These are phyloP conservation scores for Monosporozyma yasuniensis DNA, from an alignment of 805 yeast species.

Conservation along the genomic window DNA sequence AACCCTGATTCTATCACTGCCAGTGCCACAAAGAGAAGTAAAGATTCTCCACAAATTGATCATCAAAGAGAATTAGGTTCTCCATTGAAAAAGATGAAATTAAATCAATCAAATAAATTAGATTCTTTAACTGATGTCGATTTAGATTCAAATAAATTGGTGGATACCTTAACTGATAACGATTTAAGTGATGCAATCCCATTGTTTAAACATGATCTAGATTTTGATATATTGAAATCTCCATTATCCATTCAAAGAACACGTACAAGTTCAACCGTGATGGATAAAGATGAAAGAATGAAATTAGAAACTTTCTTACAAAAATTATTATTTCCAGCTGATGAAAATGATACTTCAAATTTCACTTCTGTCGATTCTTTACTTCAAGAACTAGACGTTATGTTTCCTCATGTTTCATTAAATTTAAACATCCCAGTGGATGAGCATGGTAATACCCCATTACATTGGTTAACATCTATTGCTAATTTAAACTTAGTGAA, in stretches of 20 bases:
- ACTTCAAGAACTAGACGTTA: conserved; percentile 18
- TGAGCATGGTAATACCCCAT: conserved; percentile 83
- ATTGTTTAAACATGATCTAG: conserved; percentile 14
- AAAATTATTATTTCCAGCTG: conserved; percentile 22
- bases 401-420: conserved; percentile 27
- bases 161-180: background rate
- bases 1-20: background rate
- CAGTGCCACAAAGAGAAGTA: conserved; percentile 4
- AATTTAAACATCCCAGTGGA: conserved; percentile 82
- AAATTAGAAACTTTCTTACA: conserved; percentile 28
- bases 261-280: background rate
- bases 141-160: background rate
- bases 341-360: conserved; percentile 4
- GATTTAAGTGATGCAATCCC: conserved; percentile 5
- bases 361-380: conserved; percentile 10
- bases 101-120: conserved; percentile 4
- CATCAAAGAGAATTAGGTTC: conserved; percentile 20
- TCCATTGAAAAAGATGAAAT: conserved; percentile 20
- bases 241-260: conserved; percentile 9
- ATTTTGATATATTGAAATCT: conserved; percentile 2
- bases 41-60: conserved; percentile 5
- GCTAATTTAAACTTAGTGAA: conserved; percentile 66
- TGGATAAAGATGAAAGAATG: conserved; percentile 18
- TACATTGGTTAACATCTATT: conserved; percentile 93
- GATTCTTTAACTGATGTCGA: background rate